phyloP scores from a whole-genome alignment of 169 alveolate genomes.

The Hepatocystis sp. region DNA sequence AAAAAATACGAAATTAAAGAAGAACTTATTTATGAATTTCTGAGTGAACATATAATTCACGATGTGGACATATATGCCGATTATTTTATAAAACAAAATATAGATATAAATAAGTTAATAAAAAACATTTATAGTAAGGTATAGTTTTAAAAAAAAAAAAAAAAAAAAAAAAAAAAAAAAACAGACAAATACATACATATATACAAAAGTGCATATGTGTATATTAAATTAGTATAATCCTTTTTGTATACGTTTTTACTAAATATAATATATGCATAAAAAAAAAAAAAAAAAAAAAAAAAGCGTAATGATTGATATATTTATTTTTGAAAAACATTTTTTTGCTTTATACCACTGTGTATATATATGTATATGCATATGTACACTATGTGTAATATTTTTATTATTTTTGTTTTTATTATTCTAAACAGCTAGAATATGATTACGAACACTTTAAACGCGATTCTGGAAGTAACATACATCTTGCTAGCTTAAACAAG shows the following conservation, averaged over 20 bases:
- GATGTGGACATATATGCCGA: conserved; percentile 62
- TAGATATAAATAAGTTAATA: conserved; percentile 10
- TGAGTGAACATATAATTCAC: conserved; percentile 22
- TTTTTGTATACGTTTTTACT: no score
- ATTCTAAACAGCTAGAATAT: conserved; percentile 33
- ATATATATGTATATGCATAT: neutral
- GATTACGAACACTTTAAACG: conserved; percentile 27
- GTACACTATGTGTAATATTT: no score
- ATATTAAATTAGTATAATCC: no score
- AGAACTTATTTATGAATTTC: conserved; percentile 25
- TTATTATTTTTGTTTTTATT: neutral
- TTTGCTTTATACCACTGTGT: no score
- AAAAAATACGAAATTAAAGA: conserved; percentile 16
- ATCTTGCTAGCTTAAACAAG: conserved; percentile 28
- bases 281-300: neutral
- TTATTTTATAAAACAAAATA: conserved; percentile 36
- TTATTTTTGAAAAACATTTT: no score
- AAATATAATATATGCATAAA: neutral
- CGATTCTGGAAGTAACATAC: neutral
- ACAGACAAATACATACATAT: neutral
- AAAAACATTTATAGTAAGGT: conserved; percentile 31
- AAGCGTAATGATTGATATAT: neutral
- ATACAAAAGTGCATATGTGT: neutral
- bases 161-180: neutral
- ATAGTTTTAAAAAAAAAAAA: neutral